These are phyloP conservation scores for Elsinoe arachidis DNA, from an alignment of 2,329 filamentous ascomycete species.

Conservation along the genomic window DNA sequence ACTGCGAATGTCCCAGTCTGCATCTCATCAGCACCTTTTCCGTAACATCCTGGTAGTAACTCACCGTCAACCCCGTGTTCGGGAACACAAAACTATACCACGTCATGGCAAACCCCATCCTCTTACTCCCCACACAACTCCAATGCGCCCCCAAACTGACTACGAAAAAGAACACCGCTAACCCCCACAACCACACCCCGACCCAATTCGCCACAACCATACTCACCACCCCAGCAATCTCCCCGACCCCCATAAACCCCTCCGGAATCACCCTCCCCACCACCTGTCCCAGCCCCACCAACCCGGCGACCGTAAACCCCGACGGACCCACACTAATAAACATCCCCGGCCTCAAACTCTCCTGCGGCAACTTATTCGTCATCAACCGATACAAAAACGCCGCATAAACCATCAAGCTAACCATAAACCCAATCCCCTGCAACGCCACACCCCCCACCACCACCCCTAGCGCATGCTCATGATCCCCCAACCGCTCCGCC, in stretches of 20 bases:
- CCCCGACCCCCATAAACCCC: slow-evolving; percentile 49
- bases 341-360: slow-evolving; percentile 70
- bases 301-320: slow-evolving; percentile 56
- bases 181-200: slow-evolving; percentile 70
- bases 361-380: slow-evolving; percentile 75
- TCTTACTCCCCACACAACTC: slow-evolving; percentile 53
- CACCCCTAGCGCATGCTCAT: slow-evolving; percentile 40
- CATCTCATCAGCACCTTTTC: neutral
- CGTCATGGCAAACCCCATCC: slow-evolving; percentile 71
- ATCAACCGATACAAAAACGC: slow-evolving; percentile 80
- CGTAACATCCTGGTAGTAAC: neutral
- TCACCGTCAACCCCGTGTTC: slow-evolving; percentile 48
- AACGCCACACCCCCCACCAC: slow-evolving; percentile 52
- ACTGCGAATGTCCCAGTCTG: slow-evolving; percentile 62
- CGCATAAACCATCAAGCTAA: slow-evolving; percentile 70
- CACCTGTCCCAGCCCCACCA: slow-evolving; percentile 49
- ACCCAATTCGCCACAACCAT: slow-evolving; percentile 52
- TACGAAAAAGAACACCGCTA: slow-evolving; percentile 79
- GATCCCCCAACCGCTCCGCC: slow-evolving; percentile 37
- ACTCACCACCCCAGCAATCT: slow-evolving; percentile 47
- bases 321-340: slow-evolving; percentile 75
- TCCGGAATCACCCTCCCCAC: slow-evolving; percentile 40
- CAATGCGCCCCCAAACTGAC: slow-evolving; percentile 68
- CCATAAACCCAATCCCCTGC: slow-evolving; percentile 56
- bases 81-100: slow-evolving; percentile 81